phyloP scores from a whole-genome alignment of 1,284 basidiomycete genomes.

The Rhodofomes roseus region DNA sequence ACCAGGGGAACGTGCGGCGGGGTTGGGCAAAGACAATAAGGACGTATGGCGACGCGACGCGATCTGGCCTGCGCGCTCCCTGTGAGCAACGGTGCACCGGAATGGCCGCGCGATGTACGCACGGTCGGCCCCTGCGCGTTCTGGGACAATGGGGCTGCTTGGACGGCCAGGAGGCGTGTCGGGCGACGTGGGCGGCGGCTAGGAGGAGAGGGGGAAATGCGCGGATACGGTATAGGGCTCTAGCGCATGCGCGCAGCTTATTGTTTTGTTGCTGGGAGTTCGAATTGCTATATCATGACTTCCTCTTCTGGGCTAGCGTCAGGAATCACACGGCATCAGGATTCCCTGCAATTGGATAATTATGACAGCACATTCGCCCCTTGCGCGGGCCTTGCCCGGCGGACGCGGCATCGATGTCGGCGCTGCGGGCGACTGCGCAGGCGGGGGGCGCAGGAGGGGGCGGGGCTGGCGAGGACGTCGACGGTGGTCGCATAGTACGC shows the following conservation, averaged over 20 bases:
- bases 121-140: background rate
- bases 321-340: slow-evolving; percentile 2
- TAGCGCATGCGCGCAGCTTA: background rate
- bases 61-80: background rate
- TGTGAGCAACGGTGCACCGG: background rate
- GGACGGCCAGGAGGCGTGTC: background rate
- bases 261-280: slow-evolving; percentile 3
- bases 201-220: background rate
- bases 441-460: background rate
- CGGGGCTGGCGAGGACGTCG: background rate
- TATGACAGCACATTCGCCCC: background rate
- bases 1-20: background rate
- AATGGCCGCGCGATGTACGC: background rate
- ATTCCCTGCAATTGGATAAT: background rate
- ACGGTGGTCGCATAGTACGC: background rate
- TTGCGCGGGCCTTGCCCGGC: background rate
- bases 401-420: background rate
- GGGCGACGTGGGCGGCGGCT: background rate
- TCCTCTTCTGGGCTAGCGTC: background rate
- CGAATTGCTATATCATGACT: background rate
- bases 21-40: slow-evolving; percentile 1
- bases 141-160: background rate
- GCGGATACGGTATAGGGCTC: background rate
- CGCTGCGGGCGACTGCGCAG: background rate
- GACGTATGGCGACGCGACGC: background rate